phyloP scores from a whole-genome alignment of 805 yeast genomes.

The Nakazawaea holstii region DNA sequence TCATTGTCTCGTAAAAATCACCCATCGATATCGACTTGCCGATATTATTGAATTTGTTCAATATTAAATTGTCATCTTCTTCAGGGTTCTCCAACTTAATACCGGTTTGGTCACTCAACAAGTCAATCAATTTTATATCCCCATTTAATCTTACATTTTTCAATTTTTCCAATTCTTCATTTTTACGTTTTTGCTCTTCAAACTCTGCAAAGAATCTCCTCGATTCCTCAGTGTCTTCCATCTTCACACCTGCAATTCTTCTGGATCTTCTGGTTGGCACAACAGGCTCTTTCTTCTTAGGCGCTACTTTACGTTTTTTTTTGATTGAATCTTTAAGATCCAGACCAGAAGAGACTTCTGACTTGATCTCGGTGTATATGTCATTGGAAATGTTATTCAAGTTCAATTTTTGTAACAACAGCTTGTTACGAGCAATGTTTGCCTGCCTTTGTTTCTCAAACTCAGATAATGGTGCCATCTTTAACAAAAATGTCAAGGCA shows the following conservation, averaged over 20 bases:
- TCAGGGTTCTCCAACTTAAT: slow-evolving; percentile 27
- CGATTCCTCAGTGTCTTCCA: slow-evolving; percentile 44
- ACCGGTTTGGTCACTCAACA: slow-evolving; percentile 33
- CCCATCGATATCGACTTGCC: slow-evolving; percentile 59
- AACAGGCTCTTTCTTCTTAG: slow-evolving; percentile 23
- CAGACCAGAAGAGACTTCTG: slow-evolving; percentile 14
- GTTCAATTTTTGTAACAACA: slow-evolving; percentile 65
- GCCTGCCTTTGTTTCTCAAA: slow-evolving; percentile 69
- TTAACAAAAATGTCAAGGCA: neutral
- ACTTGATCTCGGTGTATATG: slow-evolving; percentile 41
- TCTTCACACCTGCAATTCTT: slow-evolving; percentile 66
- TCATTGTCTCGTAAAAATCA: slow-evolving; percentile 57
- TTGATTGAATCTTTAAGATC: neutral
- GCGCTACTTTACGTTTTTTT: slow-evolving; percentile 12
- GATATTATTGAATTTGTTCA: slow-evolving; percentile 29
- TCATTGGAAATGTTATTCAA: slow-evolving; percentile 53
- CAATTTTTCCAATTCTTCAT: slow-evolving; percentile 40
- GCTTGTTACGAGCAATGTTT: slow-evolving; percentile 80
- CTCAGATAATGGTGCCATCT: slow-evolving; percentile 40
- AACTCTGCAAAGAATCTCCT: slow-evolving; percentile 30
- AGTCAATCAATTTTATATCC: slow-evolving; percentile 56
- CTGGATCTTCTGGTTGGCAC: slow-evolving; percentile 72
- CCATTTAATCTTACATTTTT: slow-evolving; percentile 60
- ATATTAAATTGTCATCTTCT: slow-evolving; percentile 23
- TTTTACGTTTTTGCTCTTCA: slow-evolving; percentile 26